A percentile compares a stretch with the other conserved stretches of the same genome.
phyloP scores from a whole-genome alignment of 2,329 filamentous ascomycete genomes.

The Periconia digitata region DNA sequence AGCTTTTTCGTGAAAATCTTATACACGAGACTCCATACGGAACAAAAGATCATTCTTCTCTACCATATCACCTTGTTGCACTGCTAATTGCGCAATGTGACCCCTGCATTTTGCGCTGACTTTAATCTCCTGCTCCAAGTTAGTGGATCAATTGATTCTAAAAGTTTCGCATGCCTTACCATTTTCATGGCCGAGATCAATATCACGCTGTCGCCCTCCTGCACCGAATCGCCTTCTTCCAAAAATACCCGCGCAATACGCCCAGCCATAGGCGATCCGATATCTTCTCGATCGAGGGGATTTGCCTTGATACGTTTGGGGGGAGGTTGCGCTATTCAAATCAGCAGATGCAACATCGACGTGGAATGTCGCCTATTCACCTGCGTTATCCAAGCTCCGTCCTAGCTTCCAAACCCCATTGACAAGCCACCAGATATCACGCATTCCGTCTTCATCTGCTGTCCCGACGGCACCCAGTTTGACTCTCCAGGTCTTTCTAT shows the following conservation, averaged over 20 bases:
- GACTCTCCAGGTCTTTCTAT: constrained; percentile 96
- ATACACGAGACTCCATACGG: too few relatives aligned
- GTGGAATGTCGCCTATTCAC: background rate
- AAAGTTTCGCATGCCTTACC: constrained; percentile 65
- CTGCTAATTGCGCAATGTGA: background rate
- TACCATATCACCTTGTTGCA: background rate
- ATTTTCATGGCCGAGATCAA: constrained; percentile 99
- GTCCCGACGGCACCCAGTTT: constrained; percentile 95
- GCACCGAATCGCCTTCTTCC: constrained; percentile 88
- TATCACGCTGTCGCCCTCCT: constrained; percentile 97
- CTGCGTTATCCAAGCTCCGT: background rate
- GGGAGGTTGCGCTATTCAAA: constrained; percentile 93
- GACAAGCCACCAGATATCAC: constrained; percentile 99
- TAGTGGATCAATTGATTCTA: too few relatives aligned
- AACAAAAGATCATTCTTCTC: background rate
- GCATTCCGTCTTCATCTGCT: constrained; percentile 93
- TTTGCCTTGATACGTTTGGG: constrained; percentile 95
- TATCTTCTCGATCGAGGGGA: constrained; percentile 81
- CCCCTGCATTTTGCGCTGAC: background rate
- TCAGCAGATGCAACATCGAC: constrained; percentile 79
- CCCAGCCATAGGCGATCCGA: constrained; percentile 96
- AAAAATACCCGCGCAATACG: constrained; percentile 94
- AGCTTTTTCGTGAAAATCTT: too few relatives aligned
- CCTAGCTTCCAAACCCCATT: constrained; percentile 66
- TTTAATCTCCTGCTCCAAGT: background rate